A percentile compares a stretch with the other conserved stretches of the same genome.
phyloP scores from a whole-genome alignment of 148 eudicot species.

The Heliosperma pusillum region DNA sequence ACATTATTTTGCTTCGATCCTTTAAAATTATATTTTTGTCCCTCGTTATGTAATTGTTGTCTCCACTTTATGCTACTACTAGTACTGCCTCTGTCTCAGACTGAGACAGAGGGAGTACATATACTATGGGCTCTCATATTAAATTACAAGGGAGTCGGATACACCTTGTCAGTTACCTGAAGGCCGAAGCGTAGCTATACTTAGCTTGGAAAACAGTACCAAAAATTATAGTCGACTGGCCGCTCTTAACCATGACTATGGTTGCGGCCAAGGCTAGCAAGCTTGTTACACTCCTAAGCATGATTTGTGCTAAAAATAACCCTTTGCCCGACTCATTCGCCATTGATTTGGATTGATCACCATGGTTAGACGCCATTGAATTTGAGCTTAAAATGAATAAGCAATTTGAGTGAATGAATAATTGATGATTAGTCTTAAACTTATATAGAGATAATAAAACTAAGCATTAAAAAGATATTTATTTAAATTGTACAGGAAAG shows the following conservation, averaged over 20 bases:
- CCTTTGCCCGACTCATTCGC: background rate
- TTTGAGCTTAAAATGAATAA: background rate
- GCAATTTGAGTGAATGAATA: background rate
- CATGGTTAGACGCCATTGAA: constrained; percentile 22
- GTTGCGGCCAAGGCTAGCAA: constrained; percentile 20
- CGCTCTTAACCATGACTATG: constrained; percentile 25
- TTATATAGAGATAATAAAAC: no score
- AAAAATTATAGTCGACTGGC: constrained; percentile 22
- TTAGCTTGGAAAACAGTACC: constrained; percentile 29
- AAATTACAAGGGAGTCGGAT: no score
- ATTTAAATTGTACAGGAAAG: constrained; percentile 12
- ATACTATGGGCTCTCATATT: no score
- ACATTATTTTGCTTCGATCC: no score
- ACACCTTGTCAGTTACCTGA: no score
- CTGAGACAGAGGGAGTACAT: no score
- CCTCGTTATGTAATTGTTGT: no score
- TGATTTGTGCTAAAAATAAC: constrained; percentile 22
- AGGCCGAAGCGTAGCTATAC: constrained; percentile 29
- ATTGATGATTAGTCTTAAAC: background rate
- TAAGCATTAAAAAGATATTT: no score
- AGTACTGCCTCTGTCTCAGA: no score
- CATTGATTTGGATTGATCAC: background rate
- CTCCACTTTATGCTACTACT: no score
- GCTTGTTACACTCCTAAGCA: constrained; percentile 22
- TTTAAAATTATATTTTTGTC: no score